Percentiles rank a stretch among this genome's conserved stretches.
Evolutionary conservation across 2,329 filamentous ascomycete genomes (phyloP).

Genomic region (Pestalotiopsis sp.): DNA sequence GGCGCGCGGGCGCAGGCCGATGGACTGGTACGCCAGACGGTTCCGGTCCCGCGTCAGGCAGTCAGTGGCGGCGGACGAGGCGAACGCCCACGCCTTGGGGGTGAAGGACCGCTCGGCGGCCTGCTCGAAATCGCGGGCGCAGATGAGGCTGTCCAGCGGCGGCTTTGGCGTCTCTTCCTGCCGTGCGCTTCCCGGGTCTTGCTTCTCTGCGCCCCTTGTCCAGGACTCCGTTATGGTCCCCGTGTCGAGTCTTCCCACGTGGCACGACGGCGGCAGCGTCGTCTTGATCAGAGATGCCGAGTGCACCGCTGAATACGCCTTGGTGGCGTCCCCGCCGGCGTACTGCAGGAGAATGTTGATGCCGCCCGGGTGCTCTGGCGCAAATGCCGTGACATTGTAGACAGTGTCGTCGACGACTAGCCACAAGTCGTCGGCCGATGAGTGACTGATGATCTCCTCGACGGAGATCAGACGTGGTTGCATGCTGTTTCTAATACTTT

Average conservation of each 20-base stretch:
- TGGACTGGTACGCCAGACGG: neutral
- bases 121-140: conserved; percentile 15
- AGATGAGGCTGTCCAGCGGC: conserved; percentile 14
- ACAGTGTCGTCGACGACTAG: conserved; percentile 15
- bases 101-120: conserved; percentile 12
- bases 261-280: conserved; percentile 44
- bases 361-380: conserved; percentile 16
- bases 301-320: conserved; percentile 53
- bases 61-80: conserved; percentile 10
- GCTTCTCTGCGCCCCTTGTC: conserved; percentile 18
- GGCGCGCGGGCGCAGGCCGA: conserved; percentile 13
- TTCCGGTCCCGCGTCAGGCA: conserved; percentile 10
- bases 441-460: conserved; percentile 12
- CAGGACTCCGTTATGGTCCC: conserved; percentile 49
- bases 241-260: conserved; percentile 49
- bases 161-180: conserved; percentile 2
- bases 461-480: conserved; percentile 1
- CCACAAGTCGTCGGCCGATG: conserved; percentile 15
- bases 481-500: neutral
- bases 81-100: conserved; percentile 13
- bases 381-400: conserved; percentile 16
- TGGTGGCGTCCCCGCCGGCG: conserved; percentile 54
- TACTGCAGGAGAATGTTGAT: conserved; percentile 43
- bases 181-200: neutral
- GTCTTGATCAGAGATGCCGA: conserved; percentile 39